Conservation (phyloP, 2,329 filamentous ascomycete species). For the Colletotrichum ledebouriae region DNA sequence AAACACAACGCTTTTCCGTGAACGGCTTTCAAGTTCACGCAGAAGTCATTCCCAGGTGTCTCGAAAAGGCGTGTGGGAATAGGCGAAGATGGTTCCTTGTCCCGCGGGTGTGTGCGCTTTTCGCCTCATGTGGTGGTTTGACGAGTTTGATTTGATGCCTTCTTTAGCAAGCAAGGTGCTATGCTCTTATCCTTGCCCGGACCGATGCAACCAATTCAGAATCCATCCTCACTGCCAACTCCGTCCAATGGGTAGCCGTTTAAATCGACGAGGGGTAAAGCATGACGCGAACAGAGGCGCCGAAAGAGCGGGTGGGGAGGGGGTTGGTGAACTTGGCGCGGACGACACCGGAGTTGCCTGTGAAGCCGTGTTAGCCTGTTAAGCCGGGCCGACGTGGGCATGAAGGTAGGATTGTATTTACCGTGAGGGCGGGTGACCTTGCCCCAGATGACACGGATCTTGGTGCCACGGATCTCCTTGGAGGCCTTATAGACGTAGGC, state of each 20-base stretch:
- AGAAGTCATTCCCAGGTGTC: conserved; percentile 42
- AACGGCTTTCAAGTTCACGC: conserved; percentile 32
- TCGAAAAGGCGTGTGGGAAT: conserved; percentile 44
- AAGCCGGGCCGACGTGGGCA: conserved; percentile 9
- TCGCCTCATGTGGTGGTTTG: conserved; percentile 50
- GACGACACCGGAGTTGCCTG: conserved; percentile 97
- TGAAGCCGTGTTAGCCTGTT: conserved; percentile 14
- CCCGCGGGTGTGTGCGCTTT: conserved; percentile 42
- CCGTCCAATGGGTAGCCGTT: conserved; percentile 64
- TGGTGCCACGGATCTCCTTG: conserved; percentile 95
- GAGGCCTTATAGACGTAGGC: conserved; percentile 98
- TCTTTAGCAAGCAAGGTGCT: conserved; percentile 61
- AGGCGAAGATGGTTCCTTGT: conserved; percentile 43
- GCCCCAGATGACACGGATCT: conserved; percentile 99
- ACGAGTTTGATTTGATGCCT: conserved; percentile 67
- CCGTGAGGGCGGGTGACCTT: conserved; percentile 97
- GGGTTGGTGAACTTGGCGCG: conserved; percentile 97
- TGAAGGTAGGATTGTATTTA: conserved; percentile 60
- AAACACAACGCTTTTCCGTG: conserved; percentile 23
- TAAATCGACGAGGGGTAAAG: conserved; percentile 99
- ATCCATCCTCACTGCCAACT: conserved; percentile 75
- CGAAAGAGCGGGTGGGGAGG: conserved; percentile 96
- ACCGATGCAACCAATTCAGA: conserved; percentile 71
- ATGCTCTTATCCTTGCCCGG: conserved; percentile 69
- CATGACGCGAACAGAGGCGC: conserved; percentile 96